phyloP scores from a whole-genome alignment of 371 early-diverging fungal genomes.

The Capillidium heterosporum region DNA sequence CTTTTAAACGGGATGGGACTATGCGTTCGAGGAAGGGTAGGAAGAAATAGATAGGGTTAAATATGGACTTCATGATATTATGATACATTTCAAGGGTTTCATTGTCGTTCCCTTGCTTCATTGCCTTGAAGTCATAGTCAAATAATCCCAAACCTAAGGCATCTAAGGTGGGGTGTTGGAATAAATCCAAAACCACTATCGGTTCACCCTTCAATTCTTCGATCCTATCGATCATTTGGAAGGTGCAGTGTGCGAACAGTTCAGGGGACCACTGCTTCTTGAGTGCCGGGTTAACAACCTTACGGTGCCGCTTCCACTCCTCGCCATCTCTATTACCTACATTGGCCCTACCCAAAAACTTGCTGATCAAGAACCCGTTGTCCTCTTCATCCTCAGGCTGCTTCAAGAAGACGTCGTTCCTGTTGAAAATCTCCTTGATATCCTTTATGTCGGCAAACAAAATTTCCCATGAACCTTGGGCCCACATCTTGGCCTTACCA shows the following conservation, averaged over 20 bases:
- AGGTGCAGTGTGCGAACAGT: not conserved
- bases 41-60: constrained; percentile 2
- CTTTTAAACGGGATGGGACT: not conserved
- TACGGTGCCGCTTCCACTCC: constrained; percentile 14
- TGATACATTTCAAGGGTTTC: not conserved
- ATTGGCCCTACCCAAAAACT: constrained; percentile 3
- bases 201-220: not conserved
- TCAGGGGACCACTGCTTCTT: not conserved
- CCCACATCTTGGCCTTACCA: not conserved
- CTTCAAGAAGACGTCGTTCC: not conserved
- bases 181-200: not conserved
- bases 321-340: constrained; percentile 8
- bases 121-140: not conserved
- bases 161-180: not conserved
- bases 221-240: not conserved
- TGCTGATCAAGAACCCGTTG: not conserved
- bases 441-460: not conserved
- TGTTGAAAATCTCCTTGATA: not conserved
- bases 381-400: not conserved
- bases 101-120: not conserved
- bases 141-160: constrained; percentile 3
- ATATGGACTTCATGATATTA: not conserved
- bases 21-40: not conserved
- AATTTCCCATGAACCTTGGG: not conserved
- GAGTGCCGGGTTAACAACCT: constrained; percentile 12